These are phyloP conservation scores for Tolypocladium cylindrosporum DNA, from an alignment of 2,329 filamentous ascomycete genomes.

Conservation along the genomic window DNA sequence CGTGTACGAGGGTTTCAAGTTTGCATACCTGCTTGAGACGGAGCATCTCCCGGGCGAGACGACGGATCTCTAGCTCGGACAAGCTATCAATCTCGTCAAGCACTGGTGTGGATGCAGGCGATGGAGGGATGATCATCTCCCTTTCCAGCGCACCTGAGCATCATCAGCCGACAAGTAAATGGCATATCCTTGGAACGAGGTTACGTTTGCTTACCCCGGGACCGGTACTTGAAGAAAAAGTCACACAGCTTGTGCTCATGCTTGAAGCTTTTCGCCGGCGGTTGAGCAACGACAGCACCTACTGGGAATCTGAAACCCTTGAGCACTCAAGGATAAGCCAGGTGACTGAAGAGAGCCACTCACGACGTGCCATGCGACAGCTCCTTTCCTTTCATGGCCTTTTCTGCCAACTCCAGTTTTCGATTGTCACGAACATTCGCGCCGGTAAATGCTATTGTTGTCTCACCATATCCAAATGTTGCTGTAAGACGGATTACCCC, in stretches of 20 bases:
- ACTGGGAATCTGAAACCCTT: not conserved
- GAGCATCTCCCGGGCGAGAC: slow-evolving; percentile 10
- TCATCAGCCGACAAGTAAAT: not conserved
- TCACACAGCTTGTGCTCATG: not conserved
- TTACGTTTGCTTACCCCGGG: slow-evolving; percentile 6
- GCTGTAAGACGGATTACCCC: slow-evolving; percentile 8
- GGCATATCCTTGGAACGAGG: not conserved
- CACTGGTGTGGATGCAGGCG: not conserved
- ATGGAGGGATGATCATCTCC: slow-evolving; percentile 12
- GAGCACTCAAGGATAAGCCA: not conserved
- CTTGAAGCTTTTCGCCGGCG: not conserved
- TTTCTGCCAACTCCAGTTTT: slow-evolving; percentile 8
- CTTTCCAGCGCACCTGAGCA: slow-evolving; percentile 10
- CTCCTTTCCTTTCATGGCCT: slow-evolving; percentile 15
- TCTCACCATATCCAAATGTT: rapidly evolving
- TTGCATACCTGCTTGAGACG: slow-evolving; percentile 1
- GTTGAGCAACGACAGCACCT: not conserved
- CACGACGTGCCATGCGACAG: slow-evolving; percentile 13
- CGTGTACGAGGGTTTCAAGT: not conserved
- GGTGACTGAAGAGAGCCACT: not conserved
- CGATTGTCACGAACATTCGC: not conserved
- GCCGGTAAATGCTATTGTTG: not conserved
- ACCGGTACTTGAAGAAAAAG: slow-evolving; percentile 12
- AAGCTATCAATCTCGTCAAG: slow-evolving; percentile 5
- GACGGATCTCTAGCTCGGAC: slow-evolving; percentile 8